A percentile compares a stretch with the other conserved stretches of the same genome.
Evolutionary conservation across 1,284 basidiomycete species (phyloP).

Genomic region (Pseudozyma tsukubaensis): DNA sequence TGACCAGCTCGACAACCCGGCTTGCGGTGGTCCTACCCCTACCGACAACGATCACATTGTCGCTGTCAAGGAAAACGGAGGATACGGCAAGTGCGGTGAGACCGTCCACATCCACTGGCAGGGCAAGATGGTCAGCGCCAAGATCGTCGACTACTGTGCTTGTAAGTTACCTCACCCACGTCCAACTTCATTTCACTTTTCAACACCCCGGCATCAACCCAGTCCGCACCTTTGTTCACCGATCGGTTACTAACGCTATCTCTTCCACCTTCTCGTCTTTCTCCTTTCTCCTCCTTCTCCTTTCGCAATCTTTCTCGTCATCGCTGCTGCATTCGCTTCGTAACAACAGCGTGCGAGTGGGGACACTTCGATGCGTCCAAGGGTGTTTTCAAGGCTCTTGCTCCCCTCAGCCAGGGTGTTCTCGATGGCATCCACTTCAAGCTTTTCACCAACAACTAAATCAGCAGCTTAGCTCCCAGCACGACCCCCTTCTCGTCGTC

Average conservation of each 20-base stretch:
- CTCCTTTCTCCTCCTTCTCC: not conserved
- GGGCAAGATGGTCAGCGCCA: constrained; percentile 59
- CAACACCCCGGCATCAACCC: no score
- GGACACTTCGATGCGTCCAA: constrained; percentile 58
- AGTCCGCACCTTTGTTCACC: not conserved
- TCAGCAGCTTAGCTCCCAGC: no score
- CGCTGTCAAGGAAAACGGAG: constrained; percentile 56
- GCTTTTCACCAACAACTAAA: constrained; percentile 47
- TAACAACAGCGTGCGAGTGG: constrained; percentile 33
- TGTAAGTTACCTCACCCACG: constrained; percentile 1
- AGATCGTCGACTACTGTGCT: constrained; percentile 59
- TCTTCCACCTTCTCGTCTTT: not conserved
- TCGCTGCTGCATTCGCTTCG: not conserved
- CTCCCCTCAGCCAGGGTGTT: constrained; percentile 54
- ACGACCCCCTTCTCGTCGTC: no score
- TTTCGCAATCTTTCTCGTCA: not conserved
- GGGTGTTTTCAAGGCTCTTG: constrained; percentile 60
- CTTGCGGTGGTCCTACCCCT: constrained; percentile 62
- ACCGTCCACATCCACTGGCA: constrained; percentile 56
- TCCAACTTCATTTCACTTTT: not conserved
- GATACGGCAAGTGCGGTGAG: constrained; percentile 62
- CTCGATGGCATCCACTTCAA: constrained; percentile 53
- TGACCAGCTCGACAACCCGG: constrained; percentile 57
- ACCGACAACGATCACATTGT: constrained; percentile 53
- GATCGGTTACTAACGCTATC: not conserved